Percentiles rank a stretch among this genome's conserved stretches.
These are phyloP conservation scores for Psophocarpus tetragonolobus DNA, from an alignment of 306 rosid genomes.

Conservation along the genomic window DNA sequence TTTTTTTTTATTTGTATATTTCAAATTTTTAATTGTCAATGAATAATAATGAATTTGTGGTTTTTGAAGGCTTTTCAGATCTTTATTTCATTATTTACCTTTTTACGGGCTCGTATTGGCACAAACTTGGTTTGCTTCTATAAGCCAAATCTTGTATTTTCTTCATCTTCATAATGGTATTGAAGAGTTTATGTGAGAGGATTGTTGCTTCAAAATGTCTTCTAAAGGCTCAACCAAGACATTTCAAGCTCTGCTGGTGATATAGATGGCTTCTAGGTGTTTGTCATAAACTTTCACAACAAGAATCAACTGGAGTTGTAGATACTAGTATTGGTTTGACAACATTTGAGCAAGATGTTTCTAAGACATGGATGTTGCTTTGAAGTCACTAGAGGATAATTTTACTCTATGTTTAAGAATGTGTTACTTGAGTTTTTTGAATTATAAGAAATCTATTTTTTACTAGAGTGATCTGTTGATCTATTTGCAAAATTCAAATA, in stretches of 20 bases:
- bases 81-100: constrained; percentile 27
- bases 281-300: constrained; percentile 61
- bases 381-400: too few relatives aligned
- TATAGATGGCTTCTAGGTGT: constrained; percentile 95
- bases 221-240: constrained; percentile 57
- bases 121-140: constrained; percentile 48
- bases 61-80: background rate
- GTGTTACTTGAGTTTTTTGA: too few relatives aligned
- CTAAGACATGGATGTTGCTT: too few relatives aligned
- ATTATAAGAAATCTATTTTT: too few relatives aligned
- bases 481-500: too few relatives aligned
- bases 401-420: too few relatives aligned
- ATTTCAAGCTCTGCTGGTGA: constrained; percentile 74
- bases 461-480: too few relatives aligned
- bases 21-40: background rate
- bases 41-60: background rate
- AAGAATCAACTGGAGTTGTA: constrained; percentile 54
- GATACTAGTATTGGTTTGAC: constrained; percentile 49
- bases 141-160: constrained; percentile 47
- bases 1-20: background rate
- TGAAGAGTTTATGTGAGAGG: constrained; percentile 66
- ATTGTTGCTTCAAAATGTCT: constrained; percentile 59
- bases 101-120: constrained; percentile 41
- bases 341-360: constrained; percentile 73
- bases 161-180: constrained; percentile 58